These are phyloP conservation scores for Phytophthora pinifolia DNA, from an alignment of 352 stramenopile species.

Conservation along the genomic window DNA sequence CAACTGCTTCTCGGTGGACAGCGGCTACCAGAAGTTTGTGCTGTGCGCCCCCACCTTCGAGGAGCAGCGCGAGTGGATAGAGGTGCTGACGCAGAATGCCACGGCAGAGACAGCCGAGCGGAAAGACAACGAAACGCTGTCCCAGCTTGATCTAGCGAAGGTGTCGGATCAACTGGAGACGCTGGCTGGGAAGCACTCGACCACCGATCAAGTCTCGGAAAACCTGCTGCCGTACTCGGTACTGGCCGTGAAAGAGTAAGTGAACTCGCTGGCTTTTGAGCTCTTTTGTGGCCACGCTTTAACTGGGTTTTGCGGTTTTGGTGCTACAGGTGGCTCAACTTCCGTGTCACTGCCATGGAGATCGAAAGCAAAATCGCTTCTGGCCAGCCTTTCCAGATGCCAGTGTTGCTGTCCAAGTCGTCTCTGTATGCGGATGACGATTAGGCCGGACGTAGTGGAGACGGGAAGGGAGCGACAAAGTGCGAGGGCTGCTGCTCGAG, in stretches of 20 bases:
- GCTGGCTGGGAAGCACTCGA: conserved; percentile 77
- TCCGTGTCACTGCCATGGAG: conserved; percentile 84
- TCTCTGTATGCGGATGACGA: conserved; percentile 87
- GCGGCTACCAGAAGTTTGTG: conserved; percentile 81
- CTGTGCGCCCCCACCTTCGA: conserved; percentile 84
- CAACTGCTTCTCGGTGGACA: conserved; percentile 87
- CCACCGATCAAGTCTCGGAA: conserved; percentile 64
- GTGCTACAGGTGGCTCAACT: conserved; percentile 72
- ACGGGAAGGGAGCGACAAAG: neutral
- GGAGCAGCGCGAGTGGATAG: conserved; percentile 88
- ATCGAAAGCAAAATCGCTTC: conserved; percentile 83
- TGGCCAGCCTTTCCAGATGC: conserved; percentile 79
- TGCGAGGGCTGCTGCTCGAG: neutral
- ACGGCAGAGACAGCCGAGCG: conserved; percentile 77
- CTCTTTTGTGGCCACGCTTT: neutral
- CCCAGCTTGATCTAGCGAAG: conserved; percentile 71
- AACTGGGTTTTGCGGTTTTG: conserved; percentile 16
- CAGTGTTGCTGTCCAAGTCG: conserved; percentile 85
- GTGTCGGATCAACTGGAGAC: conserved; percentile 79
- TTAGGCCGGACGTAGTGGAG: conserved; percentile 32
- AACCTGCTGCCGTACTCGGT: conserved; percentile 77
- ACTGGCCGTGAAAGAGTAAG: conserved; percentile 86
- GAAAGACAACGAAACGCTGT: conserved; percentile 73
- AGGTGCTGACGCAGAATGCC: conserved; percentile 85
- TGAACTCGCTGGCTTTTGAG: conserved; percentile 12